phyloP scores from a whole-genome alignment of 352 stramenopile genomes.

The Pythium insidiosum region DNA sequence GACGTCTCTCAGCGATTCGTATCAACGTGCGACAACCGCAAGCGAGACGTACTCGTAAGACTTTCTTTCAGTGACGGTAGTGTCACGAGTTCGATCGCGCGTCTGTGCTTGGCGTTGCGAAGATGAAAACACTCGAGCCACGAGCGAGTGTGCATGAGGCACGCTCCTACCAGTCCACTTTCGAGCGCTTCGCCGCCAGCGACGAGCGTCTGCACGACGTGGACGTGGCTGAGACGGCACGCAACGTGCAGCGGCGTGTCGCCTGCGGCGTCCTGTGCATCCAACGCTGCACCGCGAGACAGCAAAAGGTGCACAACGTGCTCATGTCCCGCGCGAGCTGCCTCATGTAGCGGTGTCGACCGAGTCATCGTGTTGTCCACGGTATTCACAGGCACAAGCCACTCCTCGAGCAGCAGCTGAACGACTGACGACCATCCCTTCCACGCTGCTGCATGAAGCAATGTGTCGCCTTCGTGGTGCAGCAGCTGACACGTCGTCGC shows the following conservation, averaged over 20 bases:
- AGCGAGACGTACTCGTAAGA: conserved; percentile 14
- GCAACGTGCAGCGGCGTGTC: conserved; percentile 51
- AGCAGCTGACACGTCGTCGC: too few species aligned
- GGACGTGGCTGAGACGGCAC: conserved; percentile 29
- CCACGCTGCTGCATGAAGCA: conserved; percentile 49
- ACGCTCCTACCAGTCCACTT: too few species aligned
- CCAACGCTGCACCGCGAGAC: conserved; percentile 24
- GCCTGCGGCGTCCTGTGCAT: conserved; percentile 26
- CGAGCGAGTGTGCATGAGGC: conserved; percentile 2
- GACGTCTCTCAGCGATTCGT: too few species aligned
- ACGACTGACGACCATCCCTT: conserved; percentile 18
- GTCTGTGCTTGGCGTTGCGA: conserved; percentile 31
- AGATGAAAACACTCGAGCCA: conserved; percentile 30
- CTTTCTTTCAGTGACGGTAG: conserved; percentile 23
- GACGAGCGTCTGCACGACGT: conserved; percentile 37
- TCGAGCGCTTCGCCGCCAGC: conserved; percentile 14
- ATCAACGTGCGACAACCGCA: background rate
- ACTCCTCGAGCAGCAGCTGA: conserved; percentile 10
- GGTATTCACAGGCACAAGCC: conserved; percentile 32
- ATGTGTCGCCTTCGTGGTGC: conserved; percentile 33
- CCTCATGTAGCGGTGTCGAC: conserved; percentile 49
- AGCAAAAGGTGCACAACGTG: conserved; percentile 29
- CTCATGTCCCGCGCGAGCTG: conserved; percentile 32
- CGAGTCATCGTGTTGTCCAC: conserved; percentile 35
- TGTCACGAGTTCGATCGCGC: conserved; percentile 41